A percentile compares a stretch with the other conserved stretches of the same genome.
phyloP scores from a whole-genome alignment of 768 basidiomycete species.

The Suillus tomentosus region DNA sequence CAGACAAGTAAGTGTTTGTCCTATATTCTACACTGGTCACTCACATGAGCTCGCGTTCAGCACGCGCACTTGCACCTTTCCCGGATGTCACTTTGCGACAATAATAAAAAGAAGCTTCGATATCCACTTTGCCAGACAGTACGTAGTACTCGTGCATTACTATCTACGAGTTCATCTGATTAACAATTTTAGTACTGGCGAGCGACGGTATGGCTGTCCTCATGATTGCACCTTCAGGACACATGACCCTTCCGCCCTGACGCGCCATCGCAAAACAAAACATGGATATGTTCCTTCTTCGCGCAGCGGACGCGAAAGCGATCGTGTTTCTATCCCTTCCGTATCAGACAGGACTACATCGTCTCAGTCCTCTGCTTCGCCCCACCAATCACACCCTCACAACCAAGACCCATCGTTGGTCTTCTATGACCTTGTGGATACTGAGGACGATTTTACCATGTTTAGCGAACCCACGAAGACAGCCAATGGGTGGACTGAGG shows the following conservation, averaged over 20 bases:
- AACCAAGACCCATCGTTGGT: neutral
- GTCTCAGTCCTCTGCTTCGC: neutral
- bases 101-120: conserved; percentile 24
- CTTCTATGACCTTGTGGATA: neutral
- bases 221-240: conserved; percentile 24
- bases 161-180: too few species aligned
- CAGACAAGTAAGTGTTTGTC: conserved; percentile 11
- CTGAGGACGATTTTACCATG: conserved; percentile 2
- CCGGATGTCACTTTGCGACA: conserved; percentile 20
- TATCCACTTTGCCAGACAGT: conserved; percentile 27
- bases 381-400: neutral
- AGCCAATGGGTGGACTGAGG: neutral
- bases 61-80: conserved; percentile 19
- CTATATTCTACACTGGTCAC: neutral
- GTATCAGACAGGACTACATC: neutral
- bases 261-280: conserved; percentile 26
- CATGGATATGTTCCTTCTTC: conserved; percentile 25
- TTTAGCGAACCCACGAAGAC: neutral
- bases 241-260: conserved; percentile 27
- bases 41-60: conserved; percentile 17
- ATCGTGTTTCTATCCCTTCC: too few species aligned
- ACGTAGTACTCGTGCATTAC: conserved; percentile 1
- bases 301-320: neutral
- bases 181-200: conserved; percentile 23
- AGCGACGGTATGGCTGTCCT: conserved; percentile 15